These are phyloP conservation scores for Sicyos edulis DNA, from an alignment of 306 rosid genomes.

Conservation along the genomic window DNA sequence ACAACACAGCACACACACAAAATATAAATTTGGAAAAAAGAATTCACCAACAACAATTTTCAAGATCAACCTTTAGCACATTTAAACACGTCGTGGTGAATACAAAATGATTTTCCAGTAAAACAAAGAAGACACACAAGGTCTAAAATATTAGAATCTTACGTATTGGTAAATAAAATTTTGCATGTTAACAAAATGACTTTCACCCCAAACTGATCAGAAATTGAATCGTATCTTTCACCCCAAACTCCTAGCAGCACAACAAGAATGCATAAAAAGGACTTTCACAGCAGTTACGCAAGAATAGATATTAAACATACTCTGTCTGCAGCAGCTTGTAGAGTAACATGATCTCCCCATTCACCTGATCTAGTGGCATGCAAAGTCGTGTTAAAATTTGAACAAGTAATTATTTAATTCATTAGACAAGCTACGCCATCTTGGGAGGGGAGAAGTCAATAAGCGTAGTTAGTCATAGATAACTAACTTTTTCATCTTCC, in stretches of 20 bases:
- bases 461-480: conserved; percentile 31
- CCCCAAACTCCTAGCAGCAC: neutral
- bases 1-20: neutral
- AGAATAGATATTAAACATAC: conserved; percentile 40
- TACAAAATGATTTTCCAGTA: neutral
- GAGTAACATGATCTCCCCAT: conserved; percentile 98
- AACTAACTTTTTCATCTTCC: conserved; percentile 87
- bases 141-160: neutral
- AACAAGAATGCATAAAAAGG: conserved; percentile 11
- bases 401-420: conserved; percentile 30
- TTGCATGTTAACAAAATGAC: neutral
- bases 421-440: conserved; percentile 22
- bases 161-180: neutral
- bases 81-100: neutral
- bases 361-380: conserved; percentile 72
- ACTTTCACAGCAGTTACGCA: neutral
- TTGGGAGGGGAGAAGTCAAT: conserved; percentile 28
- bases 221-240: neutral
- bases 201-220: neutral
- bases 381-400: conserved; percentile 22
- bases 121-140: neutral
- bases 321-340: conserved; percentile 94
- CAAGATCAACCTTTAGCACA: neutral
- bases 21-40: neutral
- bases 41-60: neutral